Conservation (phyloP, 768 basidiomycete genomes). For the Suillus placidus region DNA sequence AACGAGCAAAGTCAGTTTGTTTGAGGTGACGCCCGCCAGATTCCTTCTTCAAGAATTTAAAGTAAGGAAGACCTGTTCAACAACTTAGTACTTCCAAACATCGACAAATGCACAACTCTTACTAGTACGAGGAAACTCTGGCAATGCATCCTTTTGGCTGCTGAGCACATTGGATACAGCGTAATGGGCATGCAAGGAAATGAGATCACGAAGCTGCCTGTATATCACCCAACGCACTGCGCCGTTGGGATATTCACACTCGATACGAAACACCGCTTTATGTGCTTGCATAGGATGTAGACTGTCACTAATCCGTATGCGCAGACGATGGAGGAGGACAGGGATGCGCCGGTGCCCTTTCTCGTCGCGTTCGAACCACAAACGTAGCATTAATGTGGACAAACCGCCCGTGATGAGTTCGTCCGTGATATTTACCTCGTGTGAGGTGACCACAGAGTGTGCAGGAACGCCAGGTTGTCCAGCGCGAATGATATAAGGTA, state of each 20-base stretch:
- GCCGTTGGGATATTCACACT: conserved; percentile 96
- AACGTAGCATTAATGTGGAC: conserved; percentile 72
- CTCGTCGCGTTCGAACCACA: conserved; percentile 90
- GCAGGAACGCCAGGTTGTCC: conserved; percentile 36
- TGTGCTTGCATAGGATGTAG: conserved; percentile 75
- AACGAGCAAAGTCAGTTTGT: conserved; percentile 75
- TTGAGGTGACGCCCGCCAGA: conserved; percentile 53
- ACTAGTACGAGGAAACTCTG: conserved; percentile 91
- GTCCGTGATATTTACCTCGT: conserved; percentile 74
- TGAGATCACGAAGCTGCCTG: conserved; percentile 89
- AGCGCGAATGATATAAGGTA: conserved; percentile 53
- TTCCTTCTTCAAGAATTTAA: conserved; percentile 80
- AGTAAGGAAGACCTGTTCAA: conserved; percentile 76
- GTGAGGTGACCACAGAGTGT: conserved; percentile 53
- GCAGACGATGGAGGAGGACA: conserved; percentile 73
- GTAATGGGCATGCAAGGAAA: conserved; percentile 89
- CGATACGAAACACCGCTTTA: conserved; percentile 86
- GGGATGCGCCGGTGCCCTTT: conserved; percentile 82
- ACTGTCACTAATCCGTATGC: conserved; percentile 86
- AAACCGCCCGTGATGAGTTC: conserved; percentile 82
- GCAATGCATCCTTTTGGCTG: conserved; percentile 72
- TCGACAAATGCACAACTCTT: conserved; percentile 20
- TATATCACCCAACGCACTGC: conserved; percentile 94
- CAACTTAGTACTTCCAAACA: conserved; percentile 4
- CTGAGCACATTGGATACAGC: conserved; percentile 81